A percentile compares a stretch with the other conserved stretches of the same genome.
Evolutionary conservation across 1,284 basidiomycete genomes (phyloP).

Genomic region (Caloboletus firmus): DNA sequence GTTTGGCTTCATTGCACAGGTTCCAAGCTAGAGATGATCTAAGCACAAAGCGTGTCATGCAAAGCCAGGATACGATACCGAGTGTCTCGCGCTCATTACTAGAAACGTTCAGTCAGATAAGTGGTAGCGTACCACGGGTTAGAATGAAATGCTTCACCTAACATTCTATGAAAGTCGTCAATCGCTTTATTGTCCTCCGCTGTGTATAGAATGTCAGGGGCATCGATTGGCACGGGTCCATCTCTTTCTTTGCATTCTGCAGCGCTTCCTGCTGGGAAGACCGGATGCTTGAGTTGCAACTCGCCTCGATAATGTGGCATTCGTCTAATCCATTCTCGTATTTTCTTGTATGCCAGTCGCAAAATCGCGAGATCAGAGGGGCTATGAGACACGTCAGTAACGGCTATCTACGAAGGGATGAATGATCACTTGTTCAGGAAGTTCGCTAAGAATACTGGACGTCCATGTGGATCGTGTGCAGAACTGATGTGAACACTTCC

Average conservation of each 20-base stretch:
- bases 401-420: background rate
- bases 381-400: constrained; percentile 33
- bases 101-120: background rate
- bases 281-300: constrained; percentile 44
- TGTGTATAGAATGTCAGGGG: constrained; percentile 52
- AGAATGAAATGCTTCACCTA: constrained; percentile 21
- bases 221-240: constrained; percentile 41
- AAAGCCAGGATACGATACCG: constrained; percentile 38
- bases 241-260: constrained; percentile 39
- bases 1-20: constrained; percentile 66
- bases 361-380: constrained; percentile 52
- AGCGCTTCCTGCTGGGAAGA: constrained; percentile 46
- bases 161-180: constrained; percentile 43
- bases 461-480: constrained; percentile 36
- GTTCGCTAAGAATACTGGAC: constrained; percentile 41
- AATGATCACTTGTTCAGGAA: constrained; percentile 23
- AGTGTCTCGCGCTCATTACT: constrained; percentile 50
- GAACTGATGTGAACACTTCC: constrained; percentile 48
- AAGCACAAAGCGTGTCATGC: background rate
- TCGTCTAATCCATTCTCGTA: constrained; percentile 57
- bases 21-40: constrained; percentile 48
- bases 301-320: constrained; percentile 61
- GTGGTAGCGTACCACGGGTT: background rate
- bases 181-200: constrained; percentile 55
- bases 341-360: constrained; percentile 57